Percentiles rank a stretch among this genome's conserved stretches.
These are phyloP conservation scores for Paralagenidium karlingii DNA, from an alignment of 352 stramenopile species.

Conservation along the genomic window DNA sequence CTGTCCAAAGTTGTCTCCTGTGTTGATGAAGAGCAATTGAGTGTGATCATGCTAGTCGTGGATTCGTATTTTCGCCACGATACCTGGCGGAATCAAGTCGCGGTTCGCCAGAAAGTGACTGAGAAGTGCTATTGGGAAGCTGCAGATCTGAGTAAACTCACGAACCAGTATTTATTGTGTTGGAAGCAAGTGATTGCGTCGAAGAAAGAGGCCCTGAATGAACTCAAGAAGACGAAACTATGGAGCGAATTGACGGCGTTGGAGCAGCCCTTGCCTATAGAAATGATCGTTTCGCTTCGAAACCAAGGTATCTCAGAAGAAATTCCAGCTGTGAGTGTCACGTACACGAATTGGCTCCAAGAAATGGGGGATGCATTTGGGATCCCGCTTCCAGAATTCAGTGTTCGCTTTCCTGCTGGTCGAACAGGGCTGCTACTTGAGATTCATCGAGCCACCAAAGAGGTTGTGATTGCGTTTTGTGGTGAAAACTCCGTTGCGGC, in stretches of 20 bases:
- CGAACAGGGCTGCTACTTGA: conserved; percentile 52
- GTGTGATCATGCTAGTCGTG: conserved; percentile 60
- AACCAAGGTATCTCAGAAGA: conserved; percentile 51
- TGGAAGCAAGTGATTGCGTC: conserved; percentile 52
- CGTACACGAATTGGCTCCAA: conserved; percentile 38
- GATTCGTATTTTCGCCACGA: conserved; percentile 58
- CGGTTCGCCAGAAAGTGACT: conserved; percentile 47
- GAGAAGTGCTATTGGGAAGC: conserved; percentile 40
- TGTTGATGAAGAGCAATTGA: conserved; percentile 78
- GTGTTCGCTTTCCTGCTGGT: conserved; percentile 45
- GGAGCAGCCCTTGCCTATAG: conserved; percentile 59
- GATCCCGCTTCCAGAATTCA: conserved; percentile 76
- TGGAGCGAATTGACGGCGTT: conserved; percentile 40
- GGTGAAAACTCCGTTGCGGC: conserved; percentile 38
- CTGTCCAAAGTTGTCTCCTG: conserved; percentile 60
- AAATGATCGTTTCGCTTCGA: conserved; percentile 60
- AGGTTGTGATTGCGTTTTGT: conserved; percentile 25
- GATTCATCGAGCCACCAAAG: conserved; percentile 8
- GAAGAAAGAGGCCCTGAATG: conserved; percentile 54
- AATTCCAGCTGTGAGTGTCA: conserved; percentile 16
- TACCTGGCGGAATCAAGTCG: conserved; percentile 56
- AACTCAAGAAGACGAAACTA: conserved; percentile 38
- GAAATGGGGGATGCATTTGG: conserved; percentile 60
- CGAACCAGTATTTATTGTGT: conserved; percentile 50
- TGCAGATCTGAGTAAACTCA: conserved; percentile 20